Evolutionary conservation across 2,329 filamentous ascomycete genomes (phyloP).

Genomic region (Cordyceps cicadae): DNA sequence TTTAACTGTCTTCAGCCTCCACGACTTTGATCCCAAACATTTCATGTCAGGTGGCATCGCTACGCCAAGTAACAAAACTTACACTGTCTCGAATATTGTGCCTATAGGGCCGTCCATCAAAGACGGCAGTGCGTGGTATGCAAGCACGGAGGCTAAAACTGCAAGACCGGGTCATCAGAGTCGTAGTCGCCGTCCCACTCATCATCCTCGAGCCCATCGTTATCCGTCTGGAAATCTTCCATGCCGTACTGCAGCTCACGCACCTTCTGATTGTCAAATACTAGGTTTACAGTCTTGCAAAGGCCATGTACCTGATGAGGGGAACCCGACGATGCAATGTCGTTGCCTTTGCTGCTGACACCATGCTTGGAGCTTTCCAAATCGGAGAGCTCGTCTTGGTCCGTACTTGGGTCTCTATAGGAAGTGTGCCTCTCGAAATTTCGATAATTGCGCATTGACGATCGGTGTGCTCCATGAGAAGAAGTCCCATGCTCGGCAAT

Average conservation of each 20-base stretch:
- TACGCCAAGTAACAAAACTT: too few relatives aligned
- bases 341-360: slow-evolving; percentile 11
- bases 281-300: slow-evolving; percentile 61
- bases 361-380: slow-evolving; percentile 16
- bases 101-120: too few relatives aligned
- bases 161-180: slow-evolving; percentile 30
- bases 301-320: slow-evolving; percentile 48
- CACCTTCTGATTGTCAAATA: slow-evolving; percentile 69
- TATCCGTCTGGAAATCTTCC: slow-evolving; percentile 59
- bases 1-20: neutral
- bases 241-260: slow-evolving; percentile 60
- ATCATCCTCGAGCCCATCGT: slow-evolving; percentile 46
- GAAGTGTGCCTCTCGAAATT: slow-evolving; percentile 16
- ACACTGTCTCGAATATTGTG: too few relatives aligned
- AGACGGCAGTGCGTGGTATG: too few relatives aligned
- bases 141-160: neutral
- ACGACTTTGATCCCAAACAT: too few relatives aligned
- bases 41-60: too few relatives aligned
- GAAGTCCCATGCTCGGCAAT: slow-evolving; percentile 22
- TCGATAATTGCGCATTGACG: slow-evolving; percentile 2
- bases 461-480: slow-evolving; percentile 12
- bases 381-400: slow-evolving; percentile 30
- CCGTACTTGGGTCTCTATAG: slow-evolving; percentile 40
- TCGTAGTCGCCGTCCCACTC: slow-evolving; percentile 53
- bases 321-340: neutral